Evolutionary conservation across 179 eudicot genomes (phyloP).

Genomic region (Spergularia azorica): DNA sequence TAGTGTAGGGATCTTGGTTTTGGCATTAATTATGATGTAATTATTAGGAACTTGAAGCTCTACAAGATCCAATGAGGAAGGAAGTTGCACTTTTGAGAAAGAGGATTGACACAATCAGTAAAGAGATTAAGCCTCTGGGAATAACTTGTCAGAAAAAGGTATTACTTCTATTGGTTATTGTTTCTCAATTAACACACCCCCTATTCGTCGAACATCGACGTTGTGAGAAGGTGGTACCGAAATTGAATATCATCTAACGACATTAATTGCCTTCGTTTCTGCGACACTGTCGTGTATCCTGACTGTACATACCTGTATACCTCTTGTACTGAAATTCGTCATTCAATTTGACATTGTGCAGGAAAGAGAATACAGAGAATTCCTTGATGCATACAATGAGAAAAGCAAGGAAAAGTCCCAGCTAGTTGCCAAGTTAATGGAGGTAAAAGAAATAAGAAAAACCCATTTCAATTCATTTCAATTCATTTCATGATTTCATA

Average conservation of each 20-base stretch:
- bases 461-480: background rate
- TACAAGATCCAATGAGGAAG: slow-evolving; percentile 70
- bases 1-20: background rate
- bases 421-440: slow-evolving; percentile 67
- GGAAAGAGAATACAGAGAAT: slow-evolving; percentile 89
- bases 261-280: too few species aligned
- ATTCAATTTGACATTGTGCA: slow-evolving; percentile 24
- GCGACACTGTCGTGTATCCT: background rate
- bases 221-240: too few species aligned
- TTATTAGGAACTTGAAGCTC: slow-evolving; percentile 61
- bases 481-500: background rate
- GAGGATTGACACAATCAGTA: slow-evolving; percentile 56
- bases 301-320: background rate
- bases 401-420: slow-evolving; percentile 77
- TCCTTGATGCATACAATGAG: slow-evolving; percentile 66
- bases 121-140: slow-evolving; percentile 62
- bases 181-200: too few species aligned
- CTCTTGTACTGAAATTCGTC: background rate
- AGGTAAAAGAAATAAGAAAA: slow-evolving; percentile 43
- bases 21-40: background rate
- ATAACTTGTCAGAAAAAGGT: slow-evolving; percentile 67
- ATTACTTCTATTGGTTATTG: background rate
- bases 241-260: too few species aligned
- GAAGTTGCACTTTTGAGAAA: slow-evolving; percentile 60
- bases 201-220: too few species aligned